Conservation (phyloP, 2,329 filamentous ascomycete genomes). For the Monosporascus ibericus region DNA sequence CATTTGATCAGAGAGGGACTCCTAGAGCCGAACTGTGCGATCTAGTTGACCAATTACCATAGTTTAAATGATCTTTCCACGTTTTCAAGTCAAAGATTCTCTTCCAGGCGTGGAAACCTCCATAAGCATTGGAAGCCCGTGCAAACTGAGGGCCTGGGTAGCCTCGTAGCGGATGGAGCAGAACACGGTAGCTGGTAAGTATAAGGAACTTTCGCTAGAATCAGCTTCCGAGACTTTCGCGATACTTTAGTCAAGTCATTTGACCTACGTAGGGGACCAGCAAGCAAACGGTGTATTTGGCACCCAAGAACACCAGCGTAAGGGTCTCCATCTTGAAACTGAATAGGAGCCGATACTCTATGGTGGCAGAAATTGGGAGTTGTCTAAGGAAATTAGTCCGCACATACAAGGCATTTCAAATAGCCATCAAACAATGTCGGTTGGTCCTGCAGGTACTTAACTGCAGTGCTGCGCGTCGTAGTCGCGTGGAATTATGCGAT, state of each 20-base stretch:
- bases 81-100: background rate
- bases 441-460: too few relatives aligned
- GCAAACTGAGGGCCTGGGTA: background rate
- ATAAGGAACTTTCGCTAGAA: background rate
- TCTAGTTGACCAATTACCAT: background rate
- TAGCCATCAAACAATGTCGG: too few relatives aligned
- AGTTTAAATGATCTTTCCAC: background rate
- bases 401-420: too few relatives aligned
- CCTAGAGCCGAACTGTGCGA: background rate
- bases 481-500: too few relatives aligned
- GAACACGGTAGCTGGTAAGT: background rate
- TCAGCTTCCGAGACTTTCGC: background rate
- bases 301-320: too few relatives aligned
- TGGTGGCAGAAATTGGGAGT: too few relatives aligned
- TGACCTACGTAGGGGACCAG: background rate
- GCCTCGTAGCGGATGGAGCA: background rate
- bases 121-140: background rate
- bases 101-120: background rate
- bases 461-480: too few relatives aligned
- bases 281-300: background rate
- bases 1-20: background rate
- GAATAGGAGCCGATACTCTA: too few relatives aligned
- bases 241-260: background rate
- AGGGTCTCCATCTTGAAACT: too few relatives aligned
- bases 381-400: too few relatives aligned